A percentile compares a stretch with the other conserved stretches of the same genome.
phyloP scores from a whole-genome alignment of 192 early-diverging fungal species.

The Gamsiella multidivaricata region DNA sequence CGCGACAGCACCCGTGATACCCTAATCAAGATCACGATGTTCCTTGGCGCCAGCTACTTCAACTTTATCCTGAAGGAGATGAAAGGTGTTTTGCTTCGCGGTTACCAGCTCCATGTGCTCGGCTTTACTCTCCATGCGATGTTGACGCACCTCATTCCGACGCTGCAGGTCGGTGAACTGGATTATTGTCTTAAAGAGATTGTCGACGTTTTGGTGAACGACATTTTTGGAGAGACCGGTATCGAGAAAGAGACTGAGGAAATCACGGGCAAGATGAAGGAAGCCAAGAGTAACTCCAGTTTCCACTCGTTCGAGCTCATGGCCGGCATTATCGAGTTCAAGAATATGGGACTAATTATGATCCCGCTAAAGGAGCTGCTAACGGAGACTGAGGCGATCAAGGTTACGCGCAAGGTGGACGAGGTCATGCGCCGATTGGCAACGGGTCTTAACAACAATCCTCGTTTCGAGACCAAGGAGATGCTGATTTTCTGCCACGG shows the following conservation, averaged over 20 bases:
- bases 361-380: slow-evolving; percentile 89
- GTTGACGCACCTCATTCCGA: slow-evolving; percentile 73
- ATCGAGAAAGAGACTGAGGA: slow-evolving; percentile 92
- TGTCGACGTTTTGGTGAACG: slow-evolving; percentile 80
- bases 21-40: slow-evolving; percentile 83
- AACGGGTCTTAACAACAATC: slow-evolving; percentile 83
- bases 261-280: slow-evolving; percentile 89
- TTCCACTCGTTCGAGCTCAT: slow-evolving; percentile 91
- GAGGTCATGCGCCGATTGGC: slow-evolving; percentile 80
- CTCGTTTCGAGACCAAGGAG: slow-evolving; percentile 68
- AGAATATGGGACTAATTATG: slow-evolving; percentile 76
- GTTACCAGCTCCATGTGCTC: slow-evolving; percentile 95
- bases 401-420: slow-evolving; percentile 82
- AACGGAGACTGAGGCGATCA: slow-evolving; percentile 82
- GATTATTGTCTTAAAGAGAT: slow-evolving; percentile 83
- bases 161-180: slow-evolving; percentile 71
- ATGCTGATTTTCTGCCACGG: slow-evolving; percentile 87
- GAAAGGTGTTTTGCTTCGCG: slow-evolving; percentile 76
- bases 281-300: slow-evolving; percentile 87
- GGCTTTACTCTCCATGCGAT: slow-evolving; percentile 91
- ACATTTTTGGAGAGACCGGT: slow-evolving; percentile 92
- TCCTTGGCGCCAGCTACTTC: slow-evolving; percentile 87
- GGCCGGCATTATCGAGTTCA: slow-evolving; percentile 74
- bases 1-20: slow-evolving; percentile 90
- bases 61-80: slow-evolving; percentile 92